Conservation (phyloP, 139 green algal species). For the Chlorella ohadii region DNA sequence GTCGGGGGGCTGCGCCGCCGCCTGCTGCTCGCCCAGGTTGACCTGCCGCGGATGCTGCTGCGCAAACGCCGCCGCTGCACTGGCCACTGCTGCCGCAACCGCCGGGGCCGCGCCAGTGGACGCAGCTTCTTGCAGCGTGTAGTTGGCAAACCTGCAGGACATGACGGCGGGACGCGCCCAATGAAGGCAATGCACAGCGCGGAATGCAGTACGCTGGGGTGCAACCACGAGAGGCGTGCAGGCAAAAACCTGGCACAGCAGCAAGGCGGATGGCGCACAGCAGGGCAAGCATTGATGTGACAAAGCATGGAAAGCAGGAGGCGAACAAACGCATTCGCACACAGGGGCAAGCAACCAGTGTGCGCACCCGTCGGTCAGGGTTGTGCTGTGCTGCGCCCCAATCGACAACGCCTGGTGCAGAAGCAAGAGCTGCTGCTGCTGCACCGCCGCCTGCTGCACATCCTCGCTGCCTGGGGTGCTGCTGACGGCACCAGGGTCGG, state of each 20-base stretch:
- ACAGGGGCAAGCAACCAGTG: neutral
- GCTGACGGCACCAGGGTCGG: too few relatives aligned
- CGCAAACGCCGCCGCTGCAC: neutral
- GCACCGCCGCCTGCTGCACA: neutral
- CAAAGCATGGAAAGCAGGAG: too few relatives aligned
- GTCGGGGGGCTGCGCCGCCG: neutral
- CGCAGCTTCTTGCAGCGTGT: neutral
- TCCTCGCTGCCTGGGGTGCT: too few relatives aligned
- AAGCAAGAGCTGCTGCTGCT: neutral
- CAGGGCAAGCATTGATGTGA: too few relatives aligned
- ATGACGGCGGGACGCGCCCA: too few relatives aligned
- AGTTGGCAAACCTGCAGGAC: conserved; percentile 15
- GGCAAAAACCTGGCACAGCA: too few relatives aligned
- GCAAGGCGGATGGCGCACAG: neutral
- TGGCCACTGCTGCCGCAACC: neutral
- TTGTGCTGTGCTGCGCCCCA: conserved; percentile 8
- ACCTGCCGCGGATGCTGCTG: neutral
- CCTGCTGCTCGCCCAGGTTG: neutral
- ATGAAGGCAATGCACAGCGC: too few relatives aligned
- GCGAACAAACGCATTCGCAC: neutral
- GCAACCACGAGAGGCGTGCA: too few relatives aligned
- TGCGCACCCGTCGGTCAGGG: conserved; percentile 10
- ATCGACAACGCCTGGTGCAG: conserved; percentile 4
- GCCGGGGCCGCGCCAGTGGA: neutral
- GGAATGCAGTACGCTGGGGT: too few relatives aligned